phyloP scores from a whole-genome alignment of 176 grass and related monocot genomes.

The Sorghum bicolor region DNA sequence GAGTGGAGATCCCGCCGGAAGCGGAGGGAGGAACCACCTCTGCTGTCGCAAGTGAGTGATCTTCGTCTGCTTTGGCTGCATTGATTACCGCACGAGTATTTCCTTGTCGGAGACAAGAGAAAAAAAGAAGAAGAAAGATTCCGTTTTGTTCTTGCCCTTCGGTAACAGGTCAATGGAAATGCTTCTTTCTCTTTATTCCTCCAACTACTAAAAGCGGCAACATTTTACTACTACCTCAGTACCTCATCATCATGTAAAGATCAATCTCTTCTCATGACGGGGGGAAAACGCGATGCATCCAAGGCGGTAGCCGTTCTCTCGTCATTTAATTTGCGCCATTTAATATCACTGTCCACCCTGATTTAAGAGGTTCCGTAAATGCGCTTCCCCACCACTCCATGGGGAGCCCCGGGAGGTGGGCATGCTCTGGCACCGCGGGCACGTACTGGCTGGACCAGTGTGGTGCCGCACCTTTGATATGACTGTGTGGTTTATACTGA shows the following conservation, averaged over 20 bases:
- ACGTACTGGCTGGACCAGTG: not conserved
- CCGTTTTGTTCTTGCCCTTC: not conserved
- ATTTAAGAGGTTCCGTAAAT: constrained; percentile 37
- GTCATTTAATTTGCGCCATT: constrained; percentile 5
- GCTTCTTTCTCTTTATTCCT: not conserved
- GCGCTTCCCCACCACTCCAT: constrained; percentile 12
- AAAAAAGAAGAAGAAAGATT: not conserved
- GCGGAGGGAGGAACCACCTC: not conserved
- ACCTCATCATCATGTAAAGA: not conserved
- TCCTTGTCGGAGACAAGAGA: not conserved
- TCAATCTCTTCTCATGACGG: not conserved
- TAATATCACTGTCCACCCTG: constrained; percentile 3
- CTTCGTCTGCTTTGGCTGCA: not conserved
- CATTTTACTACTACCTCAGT: not conserved
- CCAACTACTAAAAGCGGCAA: not conserved
- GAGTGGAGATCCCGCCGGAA: not conserved
- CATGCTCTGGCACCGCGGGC: constrained; percentile 12
- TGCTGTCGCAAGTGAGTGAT: constrained; percentile 1
- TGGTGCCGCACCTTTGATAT: not conserved
- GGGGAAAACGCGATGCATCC: not conserved
- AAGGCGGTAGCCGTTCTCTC: constrained; percentile 9
- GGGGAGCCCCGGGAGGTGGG: constrained; percentile 21
- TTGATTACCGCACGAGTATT: not conserved
- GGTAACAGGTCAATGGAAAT: not conserved
- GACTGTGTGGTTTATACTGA: not conserved